A percentile compares a stretch with the other conserved stretches of the same genome.
Evolutionary conservation across 2,329 filamentous ascomycete species (phyloP).

Genomic region (Myriosclerotinia duriaeana): DNA sequence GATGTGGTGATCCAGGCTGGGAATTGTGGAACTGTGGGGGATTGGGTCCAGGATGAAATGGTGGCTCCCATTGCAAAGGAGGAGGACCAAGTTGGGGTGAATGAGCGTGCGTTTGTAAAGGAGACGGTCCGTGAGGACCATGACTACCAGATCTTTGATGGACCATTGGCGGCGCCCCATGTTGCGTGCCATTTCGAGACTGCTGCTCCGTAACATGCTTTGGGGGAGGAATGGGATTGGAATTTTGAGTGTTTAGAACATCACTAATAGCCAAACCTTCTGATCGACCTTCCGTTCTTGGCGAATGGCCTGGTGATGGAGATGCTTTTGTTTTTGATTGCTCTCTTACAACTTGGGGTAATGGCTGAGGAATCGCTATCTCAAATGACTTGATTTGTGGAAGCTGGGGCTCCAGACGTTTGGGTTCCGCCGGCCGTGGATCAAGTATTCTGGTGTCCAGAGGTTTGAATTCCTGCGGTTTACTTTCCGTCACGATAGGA

Average conservation of each 20-base stretch:
- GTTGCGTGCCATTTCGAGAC: slow-evolving; percentile 24
- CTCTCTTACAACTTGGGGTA: slow-evolving; percentile 19
- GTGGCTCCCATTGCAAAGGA: slow-evolving; percentile 35
- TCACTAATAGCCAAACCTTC: slow-evolving; percentile 37
- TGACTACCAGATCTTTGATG: slow-evolving; percentile 30
- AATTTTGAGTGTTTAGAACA: slow-evolving; percentile 33
- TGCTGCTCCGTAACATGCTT: slow-evolving; percentile 25
- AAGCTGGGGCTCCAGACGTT: slow-evolving; percentile 23
- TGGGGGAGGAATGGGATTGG: slow-evolving; percentile 25
- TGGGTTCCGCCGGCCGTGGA: slow-evolving; percentile 22
- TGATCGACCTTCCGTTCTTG: slow-evolving; percentile 29
- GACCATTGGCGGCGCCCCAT: slow-evolving; percentile 22
- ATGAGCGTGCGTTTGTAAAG: slow-evolving; percentile 34
- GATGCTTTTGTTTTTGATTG: slow-evolving; percentile 24
- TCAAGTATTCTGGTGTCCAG: slow-evolving; percentile 22
- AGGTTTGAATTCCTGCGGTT: slow-evolving; percentile 23
- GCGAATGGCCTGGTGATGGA: slow-evolving; percentile 27
- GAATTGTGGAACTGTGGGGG: slow-evolving; percentile 24
- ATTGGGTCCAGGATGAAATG: slow-evolving; percentile 31
- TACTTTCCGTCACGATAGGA: slow-evolving; percentile 7
- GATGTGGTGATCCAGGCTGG: slow-evolving; percentile 25
- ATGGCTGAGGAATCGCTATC: slow-evolving; percentile 18
- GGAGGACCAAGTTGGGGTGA: slow-evolving; percentile 22
- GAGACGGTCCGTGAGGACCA: slow-evolving; percentile 34
- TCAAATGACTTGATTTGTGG: slow-evolving; percentile 21